Evolutionary conservation across 164 flowering plant genomes (phyloP).

Genomic region (Saururus chinensis): DNA sequence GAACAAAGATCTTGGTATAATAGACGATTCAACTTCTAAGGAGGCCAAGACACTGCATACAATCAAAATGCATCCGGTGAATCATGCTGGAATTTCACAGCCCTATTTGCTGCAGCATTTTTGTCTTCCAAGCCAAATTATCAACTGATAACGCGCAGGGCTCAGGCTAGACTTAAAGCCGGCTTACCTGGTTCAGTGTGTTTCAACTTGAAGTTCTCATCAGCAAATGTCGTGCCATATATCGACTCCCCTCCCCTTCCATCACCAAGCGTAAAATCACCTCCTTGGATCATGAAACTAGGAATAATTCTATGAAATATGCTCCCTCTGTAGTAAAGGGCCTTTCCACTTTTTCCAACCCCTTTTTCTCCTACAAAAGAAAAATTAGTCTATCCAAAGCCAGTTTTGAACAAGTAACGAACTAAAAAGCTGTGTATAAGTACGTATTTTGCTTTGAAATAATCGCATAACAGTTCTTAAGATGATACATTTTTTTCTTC

Average conservation of each 20-base stretch:
- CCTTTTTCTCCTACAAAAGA: conserved; percentile 76
- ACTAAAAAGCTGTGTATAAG: too few relatives aligned
- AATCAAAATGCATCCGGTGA: neutral
- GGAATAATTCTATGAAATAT: conserved; percentile 89
- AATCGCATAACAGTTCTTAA: too few relatives aligned
- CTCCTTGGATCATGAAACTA: conserved; percentile 97
- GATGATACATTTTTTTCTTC: too few relatives aligned
- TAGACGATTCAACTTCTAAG: neutral
- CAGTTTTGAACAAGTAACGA: too few relatives aligned
- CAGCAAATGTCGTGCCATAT: conserved; percentile 81
- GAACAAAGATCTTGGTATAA: too few relatives aligned
- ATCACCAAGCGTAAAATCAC: conserved; percentile 88
- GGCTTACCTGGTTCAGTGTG: conserved; percentile 89
- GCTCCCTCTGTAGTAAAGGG: conserved; percentile 89
- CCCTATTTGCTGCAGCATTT: too few relatives aligned
- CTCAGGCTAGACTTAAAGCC: neutral
- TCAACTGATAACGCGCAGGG: neutral
- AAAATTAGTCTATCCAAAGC: neutral
- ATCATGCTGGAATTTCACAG: too few relatives aligned
- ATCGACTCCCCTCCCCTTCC: conserved; percentile 99
- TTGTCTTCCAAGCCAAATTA: too few relatives aligned
- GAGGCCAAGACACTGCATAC: neutral
- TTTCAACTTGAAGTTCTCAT: conserved; percentile 94
- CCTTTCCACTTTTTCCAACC: conserved; percentile 68
- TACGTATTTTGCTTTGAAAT: too few relatives aligned